phyloP scores from a whole-genome alignment of 768 basidiomycete genomes.

The Boletus insuetus region DNA sequence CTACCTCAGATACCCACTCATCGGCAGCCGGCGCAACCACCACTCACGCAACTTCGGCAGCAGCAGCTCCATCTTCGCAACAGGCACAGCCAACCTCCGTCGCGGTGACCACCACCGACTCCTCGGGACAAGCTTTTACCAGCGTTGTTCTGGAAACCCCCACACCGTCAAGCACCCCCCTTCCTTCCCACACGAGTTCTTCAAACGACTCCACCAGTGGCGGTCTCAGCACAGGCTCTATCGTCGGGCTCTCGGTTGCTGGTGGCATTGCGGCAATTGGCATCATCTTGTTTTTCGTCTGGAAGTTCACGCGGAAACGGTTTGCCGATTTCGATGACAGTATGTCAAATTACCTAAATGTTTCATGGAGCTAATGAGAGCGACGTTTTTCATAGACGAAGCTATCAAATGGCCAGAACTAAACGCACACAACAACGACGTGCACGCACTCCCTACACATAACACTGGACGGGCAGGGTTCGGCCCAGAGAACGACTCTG shows the following conservation, averaged over 20 bases:
- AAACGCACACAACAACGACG: constrained; percentile 57
- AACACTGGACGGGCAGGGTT: constrained; percentile 73
- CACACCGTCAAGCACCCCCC: constrained; percentile 18
- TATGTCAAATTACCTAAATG: constrained; percentile 39
- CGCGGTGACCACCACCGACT: constrained; percentile 25
- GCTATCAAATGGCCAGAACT: constrained; percentile 92
- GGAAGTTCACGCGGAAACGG: constrained; percentile 85
- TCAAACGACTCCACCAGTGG: constrained; percentile 17
- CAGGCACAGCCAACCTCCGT: neutral
- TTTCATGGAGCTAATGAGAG: neutral
- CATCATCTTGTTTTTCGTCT: constrained; percentile 71
- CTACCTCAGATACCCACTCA: constrained; percentile 3
- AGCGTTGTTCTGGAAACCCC: constrained; percentile 14
- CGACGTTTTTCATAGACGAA: constrained; percentile 48
- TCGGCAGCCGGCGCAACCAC: neutral
- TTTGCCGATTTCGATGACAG: constrained; percentile 76
- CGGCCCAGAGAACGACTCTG: constrained; percentile 55
- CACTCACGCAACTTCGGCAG: constrained; percentile 2
- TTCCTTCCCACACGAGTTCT: constrained; percentile 23
- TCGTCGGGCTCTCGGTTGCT: constrained; percentile 77
- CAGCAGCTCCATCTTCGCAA: neutral
- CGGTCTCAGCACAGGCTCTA: constrained; percentile 66
- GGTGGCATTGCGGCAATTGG: constrained; percentile 75
- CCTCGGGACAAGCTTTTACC: constrained; percentile 31
- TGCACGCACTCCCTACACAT: constrained; percentile 65